These are phyloP conservation scores for Xylaria sp. DNA, from an alignment of 2,329 filamentous ascomycete species.

Conservation along the genomic window DNA sequence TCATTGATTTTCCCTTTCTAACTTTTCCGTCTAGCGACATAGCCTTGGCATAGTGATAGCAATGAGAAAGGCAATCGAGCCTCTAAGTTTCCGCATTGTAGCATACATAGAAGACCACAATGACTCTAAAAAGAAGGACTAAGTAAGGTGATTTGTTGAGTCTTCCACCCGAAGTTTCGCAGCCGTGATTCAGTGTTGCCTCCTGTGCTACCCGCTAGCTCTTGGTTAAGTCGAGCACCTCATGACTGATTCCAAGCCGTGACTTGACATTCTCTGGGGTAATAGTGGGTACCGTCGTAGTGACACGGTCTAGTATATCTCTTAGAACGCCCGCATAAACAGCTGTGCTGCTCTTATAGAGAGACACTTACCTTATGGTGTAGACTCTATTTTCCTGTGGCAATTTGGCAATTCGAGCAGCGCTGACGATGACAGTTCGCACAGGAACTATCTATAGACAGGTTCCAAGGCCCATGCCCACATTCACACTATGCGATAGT, in stretches of 20 bases:
- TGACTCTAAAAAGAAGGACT: not conserved
- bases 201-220: not conserved
- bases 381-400: not conserved
- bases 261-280: not conserved
- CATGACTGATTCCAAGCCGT: not conserved
- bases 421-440: not conserved
- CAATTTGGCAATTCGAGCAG: not conserved
- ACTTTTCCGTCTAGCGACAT: not conserved
- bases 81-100: not conserved
- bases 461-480: slow-evolving; percentile 20
- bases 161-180: not conserved
- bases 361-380: not conserved
- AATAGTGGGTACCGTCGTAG: no score
- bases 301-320: not conserved
- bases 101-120: not conserved
- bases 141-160: not conserved
- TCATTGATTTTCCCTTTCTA: not conserved
- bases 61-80: not conserved
- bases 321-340: not conserved
- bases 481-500: slow-evolving; percentile 18
- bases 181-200: no score
- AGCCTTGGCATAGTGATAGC: not conserved
- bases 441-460: not conserved
- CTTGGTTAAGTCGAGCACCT: not conserved
- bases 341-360: not conserved